Evolutionary conservation across 2,329 filamentous ascomycete genomes (phyloP), one percentile per base, ranked within the genome.

Genomic region (Alternaria viburni): DNA sequence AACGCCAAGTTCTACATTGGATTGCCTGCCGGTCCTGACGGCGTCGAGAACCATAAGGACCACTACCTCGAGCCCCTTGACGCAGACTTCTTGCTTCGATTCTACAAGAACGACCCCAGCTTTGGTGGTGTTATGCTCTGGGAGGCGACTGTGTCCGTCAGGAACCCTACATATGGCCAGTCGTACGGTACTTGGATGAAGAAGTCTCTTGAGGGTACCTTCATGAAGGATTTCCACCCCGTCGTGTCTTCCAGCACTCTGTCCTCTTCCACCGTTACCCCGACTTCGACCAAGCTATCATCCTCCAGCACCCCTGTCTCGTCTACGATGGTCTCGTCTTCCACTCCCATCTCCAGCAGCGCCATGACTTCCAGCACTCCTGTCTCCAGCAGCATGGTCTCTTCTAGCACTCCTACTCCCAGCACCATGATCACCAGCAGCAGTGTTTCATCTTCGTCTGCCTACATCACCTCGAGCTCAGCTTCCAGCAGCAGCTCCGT

Each of bases 91-190:
- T 67, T 88, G 56, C 75, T 88, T 23, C 81, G 80, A 64, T 72
- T 71, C 36, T 74, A 74, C 66, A 50, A 66, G 46, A 46, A 30
- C 15, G 72, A 78, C 2, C 59, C 78, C 21, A 77, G 75, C 2
- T 89, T 89, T 66, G 87, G 86, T 44, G 87, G 87, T 77, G 79
- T 88, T 44, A 89, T 88, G 86, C 73, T 89, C 6, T 89, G 85
- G 85, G 86, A 88, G 56, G 84, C 86, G 6, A 86, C 84, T 1
- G 79, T 80, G 11, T 82, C 82, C n/a, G 74, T 80, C 12, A 77
- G 78, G 56, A 87, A 87, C 69, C 59, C 75, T 13, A 79, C 82
- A 57, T 80, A 83, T 58, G 81, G 75, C n/a, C 69, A 79, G 50
- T 76, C 78, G 19, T 87, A 84, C 74, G 78, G 80, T 3, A 77